phyloP scores from a whole-genome alignment of 768 basidiomycete genomes.

The Gymnopilus dilepis region DNA sequence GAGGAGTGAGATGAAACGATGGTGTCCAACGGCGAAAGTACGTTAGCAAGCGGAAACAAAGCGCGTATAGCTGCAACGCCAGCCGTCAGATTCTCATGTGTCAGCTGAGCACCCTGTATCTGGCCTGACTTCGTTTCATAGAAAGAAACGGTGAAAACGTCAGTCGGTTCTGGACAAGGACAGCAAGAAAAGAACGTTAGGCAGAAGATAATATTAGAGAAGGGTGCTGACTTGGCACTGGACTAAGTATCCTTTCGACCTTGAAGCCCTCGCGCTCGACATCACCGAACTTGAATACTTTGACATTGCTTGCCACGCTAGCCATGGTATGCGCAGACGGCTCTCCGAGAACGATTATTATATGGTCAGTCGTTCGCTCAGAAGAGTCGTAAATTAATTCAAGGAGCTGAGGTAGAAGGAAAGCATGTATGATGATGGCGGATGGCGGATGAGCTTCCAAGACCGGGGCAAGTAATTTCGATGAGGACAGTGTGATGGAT shows the following conservation, averaged over 20 bases:
- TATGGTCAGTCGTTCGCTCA: constrained; percentile 51
- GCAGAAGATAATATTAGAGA: not conserved
- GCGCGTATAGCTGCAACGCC: constrained; percentile 83
- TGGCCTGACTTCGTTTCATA: constrained; percentile 56
- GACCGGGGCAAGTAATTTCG: constrained; percentile 65
- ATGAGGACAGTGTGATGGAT: constrained; percentile 67
- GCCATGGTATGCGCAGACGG: constrained; percentile 49
- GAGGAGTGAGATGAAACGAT: constrained; percentile 77
- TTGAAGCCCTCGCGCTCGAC: constrained; percentile 70
- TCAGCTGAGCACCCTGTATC: constrained; percentile 67
- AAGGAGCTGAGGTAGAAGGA: constrained; percentile 69
- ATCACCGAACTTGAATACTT: constrained; percentile 69
- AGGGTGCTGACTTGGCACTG: constrained; percentile 55
- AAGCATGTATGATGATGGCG: constrained; percentile 74
- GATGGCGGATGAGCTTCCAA: constrained; percentile 69
- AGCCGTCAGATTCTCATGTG: constrained; percentile 87
- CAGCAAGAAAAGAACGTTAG: constrained; percentile 14
- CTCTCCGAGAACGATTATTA: constrained; percentile 77
- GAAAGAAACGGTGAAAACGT: constrained; percentile 74
- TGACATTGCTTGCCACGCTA: constrained; percentile 55
- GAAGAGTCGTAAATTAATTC: constrained; percentile 71
- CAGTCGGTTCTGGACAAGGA: constrained; percentile 50
- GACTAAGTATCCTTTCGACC: constrained; percentile 48
- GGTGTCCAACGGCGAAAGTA: constrained; percentile 74
- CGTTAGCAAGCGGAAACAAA: constrained; percentile 74